Evolutionary conservation across 495 filamentous ascomycete genomes (phyloP).

Genomic region (Podospora fimiseda): DNA sequence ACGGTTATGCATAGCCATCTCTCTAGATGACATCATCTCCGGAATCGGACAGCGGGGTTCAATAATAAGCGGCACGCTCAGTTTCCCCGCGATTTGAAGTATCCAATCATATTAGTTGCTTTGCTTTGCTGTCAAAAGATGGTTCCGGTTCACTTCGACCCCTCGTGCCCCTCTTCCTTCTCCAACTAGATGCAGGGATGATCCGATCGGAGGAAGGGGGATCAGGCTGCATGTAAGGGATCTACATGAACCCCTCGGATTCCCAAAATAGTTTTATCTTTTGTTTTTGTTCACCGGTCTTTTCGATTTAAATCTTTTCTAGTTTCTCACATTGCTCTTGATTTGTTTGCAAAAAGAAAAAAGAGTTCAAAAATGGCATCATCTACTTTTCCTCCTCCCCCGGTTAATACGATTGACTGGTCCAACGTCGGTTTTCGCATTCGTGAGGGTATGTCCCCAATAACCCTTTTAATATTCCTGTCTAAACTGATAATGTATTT

Average conservation of each 20-base stretch:
- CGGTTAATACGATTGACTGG: conserved; percentile 85
- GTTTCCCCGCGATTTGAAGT: too few species aligned
- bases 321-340: not conserved
- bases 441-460: conserved; percentile 61
- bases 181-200: not conserved
- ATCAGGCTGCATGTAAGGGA: too few species aligned
- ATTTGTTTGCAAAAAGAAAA: too few species aligned
- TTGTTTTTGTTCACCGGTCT: not conserved
- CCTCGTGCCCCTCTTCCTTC: not conserved
- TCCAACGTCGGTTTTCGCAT: conserved; percentile 82
- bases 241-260: too few species aligned
- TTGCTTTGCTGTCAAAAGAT: not conserved
- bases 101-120: too few species aligned
- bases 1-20: too few species aligned
- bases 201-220: not conserved
- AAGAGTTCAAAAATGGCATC: not conserved
- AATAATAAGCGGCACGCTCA: too few species aligned
- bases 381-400: conserved; percentile 69
- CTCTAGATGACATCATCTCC: conserved; percentile 20
- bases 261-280: not conserved
- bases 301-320: not conserved
- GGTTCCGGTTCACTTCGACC: not conserved
- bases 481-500: too few species aligned
- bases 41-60: conserved; percentile 15
- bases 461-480: too few species aligned